A percentile compares a stretch with the other conserved stretches of the same genome.
These are phyloP conservation scores for Plicaturopsis crispa DNA, from an alignment of 768 basidiomycete species.

Conservation along the genomic window DNA sequence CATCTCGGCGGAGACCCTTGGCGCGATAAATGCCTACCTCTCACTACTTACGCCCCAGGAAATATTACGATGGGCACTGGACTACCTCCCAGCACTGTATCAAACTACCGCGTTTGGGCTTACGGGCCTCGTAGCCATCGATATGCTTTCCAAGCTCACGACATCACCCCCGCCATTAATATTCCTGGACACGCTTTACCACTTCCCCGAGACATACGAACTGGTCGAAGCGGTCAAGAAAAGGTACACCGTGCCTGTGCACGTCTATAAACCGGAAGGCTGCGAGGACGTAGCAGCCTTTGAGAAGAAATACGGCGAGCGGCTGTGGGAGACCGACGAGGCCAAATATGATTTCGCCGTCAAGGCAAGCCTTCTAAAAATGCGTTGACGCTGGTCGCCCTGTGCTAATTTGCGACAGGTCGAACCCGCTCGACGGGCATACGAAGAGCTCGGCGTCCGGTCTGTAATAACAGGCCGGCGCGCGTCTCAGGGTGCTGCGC, in stretches of 20 bases:
- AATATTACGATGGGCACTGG: constrained; percentile 81
- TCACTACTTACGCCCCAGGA: constrained; percentile 67
- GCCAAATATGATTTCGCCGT: constrained; percentile 84
- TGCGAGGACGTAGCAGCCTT: constrained; percentile 68
- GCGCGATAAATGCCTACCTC: constrained; percentile 69
- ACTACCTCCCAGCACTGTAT: constrained; percentile 69
- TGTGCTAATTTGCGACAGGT: constrained; percentile 42
- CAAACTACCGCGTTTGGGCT: constrained; percentile 98
- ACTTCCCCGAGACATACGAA: constrained; percentile 89
- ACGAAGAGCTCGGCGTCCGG: constrained; percentile 67
- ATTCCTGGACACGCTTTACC: constrained; percentile 95
- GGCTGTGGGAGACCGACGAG: constrained; percentile 86
- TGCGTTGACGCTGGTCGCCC: neutral
- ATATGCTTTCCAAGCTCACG: constrained; percentile 88
- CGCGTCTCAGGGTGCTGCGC: constrained; percentile 88
- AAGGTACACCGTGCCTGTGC: constrained; percentile 65
- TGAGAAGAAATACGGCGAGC: constrained; percentile 69
- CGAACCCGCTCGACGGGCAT: constrained; percentile 87
- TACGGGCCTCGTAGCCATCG: constrained; percentile 87
- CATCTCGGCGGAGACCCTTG: constrained; percentile 49
- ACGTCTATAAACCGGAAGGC: constrained; percentile 72
- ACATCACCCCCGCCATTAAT: constrained; percentile 70
- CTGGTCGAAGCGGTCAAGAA: constrained; percentile 77
- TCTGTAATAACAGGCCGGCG: constrained; percentile 94
- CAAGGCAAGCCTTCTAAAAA: constrained; percentile 48